phyloP scores from a whole-genome alignment of 2,329 filamentous ascomycete species.

The Davidsoniella eucalypti region DNA sequence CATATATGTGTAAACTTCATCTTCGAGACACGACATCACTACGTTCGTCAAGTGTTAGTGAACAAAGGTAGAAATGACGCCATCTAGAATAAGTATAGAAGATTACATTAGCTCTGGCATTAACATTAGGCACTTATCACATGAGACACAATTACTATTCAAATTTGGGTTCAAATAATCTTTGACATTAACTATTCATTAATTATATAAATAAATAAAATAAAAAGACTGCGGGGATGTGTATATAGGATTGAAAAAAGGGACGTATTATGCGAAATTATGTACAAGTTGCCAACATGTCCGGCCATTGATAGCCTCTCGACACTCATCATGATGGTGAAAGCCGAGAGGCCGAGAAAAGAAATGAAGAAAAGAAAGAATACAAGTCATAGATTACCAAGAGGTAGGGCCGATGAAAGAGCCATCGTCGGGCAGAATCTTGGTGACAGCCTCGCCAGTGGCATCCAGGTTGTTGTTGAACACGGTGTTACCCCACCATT shows the following conservation, averaged over 20 bases:
- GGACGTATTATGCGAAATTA: not conserved
- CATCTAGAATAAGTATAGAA: no score
- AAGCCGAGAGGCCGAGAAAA: not conserved
- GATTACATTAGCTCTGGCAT: no score
- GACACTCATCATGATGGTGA: not conserved
- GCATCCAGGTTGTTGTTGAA: conserved; percentile 20
- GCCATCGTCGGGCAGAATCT: conserved; percentile 17
- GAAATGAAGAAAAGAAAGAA: no score
- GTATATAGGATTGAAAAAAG: not conserved
- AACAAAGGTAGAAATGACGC: no score
- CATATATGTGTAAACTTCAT: no score
- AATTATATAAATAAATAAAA: not conserved
- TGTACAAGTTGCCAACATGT: not conserved
- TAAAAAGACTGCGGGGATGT: not conserved
- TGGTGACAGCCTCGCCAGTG: conserved; percentile 17
- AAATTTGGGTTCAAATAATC: no score
- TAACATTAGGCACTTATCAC: no score
- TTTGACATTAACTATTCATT: no score
- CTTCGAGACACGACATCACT: no score
- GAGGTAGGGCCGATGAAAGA: conserved; percentile 18
- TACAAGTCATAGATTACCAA: conserved; percentile 15
- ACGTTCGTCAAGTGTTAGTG: no score
- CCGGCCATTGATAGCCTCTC: not conserved
- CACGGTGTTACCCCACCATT: conserved; percentile 34
- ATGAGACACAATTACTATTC: no score